Percentiles rank a stretch among this genome's conserved stretches.
These are phyloP conservation scores for Pilobolus umbonatus DNA, from an alignment of 192 early-diverging fungal genomes.

Conservation along the genomic window DNA sequence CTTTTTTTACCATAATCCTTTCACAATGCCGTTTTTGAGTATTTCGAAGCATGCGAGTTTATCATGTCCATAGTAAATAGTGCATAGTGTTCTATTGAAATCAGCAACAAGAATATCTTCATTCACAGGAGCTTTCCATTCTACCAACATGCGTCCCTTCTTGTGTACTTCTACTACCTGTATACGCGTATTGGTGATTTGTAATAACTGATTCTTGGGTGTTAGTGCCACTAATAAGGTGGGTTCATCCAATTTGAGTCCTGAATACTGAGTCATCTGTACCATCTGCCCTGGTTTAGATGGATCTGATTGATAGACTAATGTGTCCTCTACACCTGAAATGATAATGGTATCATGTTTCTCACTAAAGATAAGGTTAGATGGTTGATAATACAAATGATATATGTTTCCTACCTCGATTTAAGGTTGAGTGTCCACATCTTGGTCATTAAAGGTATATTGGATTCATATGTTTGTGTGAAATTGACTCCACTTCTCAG, in stretches of 20 bases:
- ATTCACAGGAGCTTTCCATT: conserved; percentile 46
- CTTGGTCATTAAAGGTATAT: conserved; percentile 61
- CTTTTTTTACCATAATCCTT: conserved; percentile 23
- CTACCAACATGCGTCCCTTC: conserved; percentile 30
- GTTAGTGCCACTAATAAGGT: conserved; percentile 46
- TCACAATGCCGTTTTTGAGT: conserved; percentile 11
- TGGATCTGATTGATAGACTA: conserved; percentile 43
- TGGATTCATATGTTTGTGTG: conserved; percentile 50
- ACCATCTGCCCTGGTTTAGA: conserved; percentile 20
- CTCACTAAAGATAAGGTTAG: conserved; percentile 13
- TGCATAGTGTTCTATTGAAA: conserved; percentile 46
- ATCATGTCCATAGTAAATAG: conserved; percentile 52
- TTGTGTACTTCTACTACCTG: conserved; percentile 38
- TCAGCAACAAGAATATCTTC: conserved; percentile 53
- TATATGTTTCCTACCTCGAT: not conserved
- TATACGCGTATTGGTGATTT: conserved; percentile 53
- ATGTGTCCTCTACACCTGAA: conserved; percentile 61
- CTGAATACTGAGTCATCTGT: conserved; percentile 17
- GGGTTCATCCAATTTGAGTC: conserved; percentile 24
- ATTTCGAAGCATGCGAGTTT: conserved; percentile 35
- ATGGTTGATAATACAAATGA: not conserved
- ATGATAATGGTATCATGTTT: conserved; percentile 51
- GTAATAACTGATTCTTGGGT: conserved; percentile 43
- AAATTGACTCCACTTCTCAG: conserved; percentile 90
- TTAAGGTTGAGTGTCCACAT: conserved; percentile 60